These are phyloP conservation scores for Vitis riparia DNA, from an alignment of 164 flowering plant species.

Conservation along the genomic window DNA sequence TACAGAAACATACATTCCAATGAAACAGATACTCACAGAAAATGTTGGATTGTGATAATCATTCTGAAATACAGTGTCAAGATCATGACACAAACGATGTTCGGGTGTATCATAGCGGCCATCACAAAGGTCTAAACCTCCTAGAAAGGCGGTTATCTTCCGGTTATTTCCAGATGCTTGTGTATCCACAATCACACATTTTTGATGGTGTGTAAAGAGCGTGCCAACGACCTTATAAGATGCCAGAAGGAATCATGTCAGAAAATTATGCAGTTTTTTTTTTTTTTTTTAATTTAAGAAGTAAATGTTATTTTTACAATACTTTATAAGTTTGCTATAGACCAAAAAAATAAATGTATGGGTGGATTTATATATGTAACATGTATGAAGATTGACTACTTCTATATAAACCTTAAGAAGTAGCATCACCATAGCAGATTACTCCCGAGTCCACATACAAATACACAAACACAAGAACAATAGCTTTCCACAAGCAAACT, in stretches of 20 bases:
- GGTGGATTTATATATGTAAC: no score
- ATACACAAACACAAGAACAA: no score
- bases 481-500: no score
- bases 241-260: slow-evolving; percentile 1
- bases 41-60: slow-evolving; percentile 71
- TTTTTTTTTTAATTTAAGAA: no score
- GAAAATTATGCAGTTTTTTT: no score
- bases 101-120: slow-evolving; percentile 81
- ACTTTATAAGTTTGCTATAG: no score
- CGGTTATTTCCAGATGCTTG: slow-evolving; percentile 61
- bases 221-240: slow-evolving; percentile 63
- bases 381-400: no score
- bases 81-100: slow-evolving; percentile 57
- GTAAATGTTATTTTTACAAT: no score
- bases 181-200: slow-evolving; percentile 73
- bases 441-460: no score
- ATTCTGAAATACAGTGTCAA: slow-evolving; percentile 52
- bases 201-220: slow-evolving; percentile 72
- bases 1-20: background rate
- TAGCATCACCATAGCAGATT: no score
- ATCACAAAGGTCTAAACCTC: slow-evolving; percentile 80
- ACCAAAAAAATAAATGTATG: no score
- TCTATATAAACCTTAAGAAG: no score
- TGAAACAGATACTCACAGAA: slow-evolving; percentile 37
- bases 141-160: slow-evolving; percentile 60